Conservation (phyloP, 768 basidiomycete genomes). For the Leucosporidium creatinivorum region DNA sequence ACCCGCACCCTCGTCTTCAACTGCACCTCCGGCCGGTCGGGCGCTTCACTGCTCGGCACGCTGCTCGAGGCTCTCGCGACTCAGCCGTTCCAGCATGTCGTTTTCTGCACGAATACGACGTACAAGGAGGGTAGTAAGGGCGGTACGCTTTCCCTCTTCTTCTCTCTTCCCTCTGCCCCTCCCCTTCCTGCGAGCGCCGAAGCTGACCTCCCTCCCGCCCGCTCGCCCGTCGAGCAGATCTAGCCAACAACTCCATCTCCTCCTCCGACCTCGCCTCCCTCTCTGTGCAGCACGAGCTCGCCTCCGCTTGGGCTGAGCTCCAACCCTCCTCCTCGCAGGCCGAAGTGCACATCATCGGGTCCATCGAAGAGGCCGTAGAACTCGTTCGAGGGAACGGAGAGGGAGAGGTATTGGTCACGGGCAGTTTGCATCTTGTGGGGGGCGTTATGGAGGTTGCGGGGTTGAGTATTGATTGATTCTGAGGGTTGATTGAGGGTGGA, state of each 20-base stretch:
- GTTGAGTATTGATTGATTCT: too few species aligned
- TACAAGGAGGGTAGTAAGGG: constrained; percentile 85
- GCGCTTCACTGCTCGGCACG: constrained; percentile 57
- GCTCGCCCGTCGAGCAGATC: constrained; percentile 46
- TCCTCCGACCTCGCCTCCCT: constrained; percentile 58
- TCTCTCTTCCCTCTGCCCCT: not conserved
- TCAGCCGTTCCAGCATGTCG: constrained; percentile 58
- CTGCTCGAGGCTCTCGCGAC: constrained; percentile 52
- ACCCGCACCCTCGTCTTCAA: constrained; percentile 76
- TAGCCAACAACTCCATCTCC: constrained; percentile 62
- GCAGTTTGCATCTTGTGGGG: constrained; percentile 88
- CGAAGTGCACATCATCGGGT: constrained; percentile 71
- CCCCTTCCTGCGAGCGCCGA: not conserved
- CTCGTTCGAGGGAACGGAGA: constrained; percentile 48
- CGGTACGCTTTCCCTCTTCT: constrained; percentile 50
- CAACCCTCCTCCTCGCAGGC: constrained; percentile 50
- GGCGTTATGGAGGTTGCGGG: constrained; percentile 85
- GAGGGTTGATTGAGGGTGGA: too few species aligned
- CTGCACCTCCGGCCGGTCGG: constrained; percentile 84
- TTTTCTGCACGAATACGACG: constrained; percentile 95
- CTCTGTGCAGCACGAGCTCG: constrained; percentile 68
- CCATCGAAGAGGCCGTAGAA: constrained; percentile 81
- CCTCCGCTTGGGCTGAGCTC: constrained; percentile 61
- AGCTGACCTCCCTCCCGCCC: too few species aligned
- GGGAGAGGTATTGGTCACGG: constrained; percentile 69